These are phyloP conservation scores for Prunus mira DNA, from an alignment of 306 rosid genomes.

Conservation along the genomic window DNA sequence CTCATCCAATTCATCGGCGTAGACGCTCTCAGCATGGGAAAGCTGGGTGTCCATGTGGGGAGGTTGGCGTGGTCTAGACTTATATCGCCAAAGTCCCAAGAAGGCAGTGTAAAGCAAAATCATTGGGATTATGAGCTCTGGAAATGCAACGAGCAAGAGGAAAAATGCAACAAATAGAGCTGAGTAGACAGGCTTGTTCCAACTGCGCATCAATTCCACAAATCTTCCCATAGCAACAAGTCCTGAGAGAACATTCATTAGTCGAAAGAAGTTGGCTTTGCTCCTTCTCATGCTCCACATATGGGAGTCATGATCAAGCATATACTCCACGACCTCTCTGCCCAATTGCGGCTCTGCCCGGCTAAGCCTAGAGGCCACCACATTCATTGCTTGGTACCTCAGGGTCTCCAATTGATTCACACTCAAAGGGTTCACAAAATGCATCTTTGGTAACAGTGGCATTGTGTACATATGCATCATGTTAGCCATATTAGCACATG, in stretches of 20 bases:
- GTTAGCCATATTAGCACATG: constrained; percentile 49
- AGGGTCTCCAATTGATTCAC: constrained; percentile 48
- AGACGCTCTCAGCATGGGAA: constrained; percentile 46
- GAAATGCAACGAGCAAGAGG: constrained; percentile 34
- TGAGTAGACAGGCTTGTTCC: constrained; percentile 46
- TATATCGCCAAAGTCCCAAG: constrained; percentile 50
- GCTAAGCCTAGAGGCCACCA: constrained; percentile 43
- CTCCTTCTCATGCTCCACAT: constrained; percentile 63
- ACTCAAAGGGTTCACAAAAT: constrained; percentile 45
- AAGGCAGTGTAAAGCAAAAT: constrained; percentile 40
- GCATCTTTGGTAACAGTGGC: constrained; percentile 64
- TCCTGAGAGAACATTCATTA: constrained; percentile 49
- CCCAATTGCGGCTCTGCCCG: constrained; percentile 53
- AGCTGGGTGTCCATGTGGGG: constrained; percentile 56
- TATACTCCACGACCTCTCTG: constrained; percentile 57
- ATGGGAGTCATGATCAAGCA: constrained; percentile 57
- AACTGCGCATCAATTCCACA: constrained; percentile 41
- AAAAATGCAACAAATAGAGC: constrained; percentile 31
- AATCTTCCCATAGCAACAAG: constrained; percentile 35
- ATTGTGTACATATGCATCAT: constrained; percentile 47
- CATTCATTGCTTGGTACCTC: constrained; percentile 56
- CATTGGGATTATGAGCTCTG: constrained; percentile 42
- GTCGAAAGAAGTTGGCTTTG: constrained; percentile 55
- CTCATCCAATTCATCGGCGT: constrained; percentile 53
- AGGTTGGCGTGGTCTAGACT: constrained; percentile 51